Conservation (phyloP, 106 monocot genomes). For the Dendrobium officinale region DNA sequence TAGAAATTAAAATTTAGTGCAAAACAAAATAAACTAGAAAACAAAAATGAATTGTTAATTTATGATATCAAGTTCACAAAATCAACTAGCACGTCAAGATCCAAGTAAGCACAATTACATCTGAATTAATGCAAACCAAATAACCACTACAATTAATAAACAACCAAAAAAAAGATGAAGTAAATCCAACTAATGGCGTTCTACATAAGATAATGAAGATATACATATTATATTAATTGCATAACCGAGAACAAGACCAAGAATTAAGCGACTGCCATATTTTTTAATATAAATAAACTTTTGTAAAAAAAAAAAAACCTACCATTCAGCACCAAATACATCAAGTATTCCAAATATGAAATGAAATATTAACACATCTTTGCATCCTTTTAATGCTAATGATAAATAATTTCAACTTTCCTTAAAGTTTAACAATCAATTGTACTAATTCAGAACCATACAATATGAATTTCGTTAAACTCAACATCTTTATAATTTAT, state of each 20-base stretch:
- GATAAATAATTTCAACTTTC: no score
- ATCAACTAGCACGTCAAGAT: background rate
- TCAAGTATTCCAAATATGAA: background rate
- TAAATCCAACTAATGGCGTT: background rate
- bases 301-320: background rate
- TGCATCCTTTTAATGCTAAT: background rate
- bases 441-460: background rate
- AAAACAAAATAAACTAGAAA: background rate
- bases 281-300: background rate
- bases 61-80: background rate
- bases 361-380: background rate
- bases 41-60: background rate
- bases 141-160: background rate
- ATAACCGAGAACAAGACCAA: background rate
- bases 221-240: background rate
- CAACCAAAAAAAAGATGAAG: background rate
- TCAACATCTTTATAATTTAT: background rate
- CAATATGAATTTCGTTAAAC: background rate
- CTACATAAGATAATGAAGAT: background rate
- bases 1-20: background rate
- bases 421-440: background rate
- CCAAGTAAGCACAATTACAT: background rate
- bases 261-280: background rate
- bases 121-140: background rate
- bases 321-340: background rate